phyloP scores from a whole-genome alignment of 306 rosid species.

The Luffa aegyptiaca region DNA sequence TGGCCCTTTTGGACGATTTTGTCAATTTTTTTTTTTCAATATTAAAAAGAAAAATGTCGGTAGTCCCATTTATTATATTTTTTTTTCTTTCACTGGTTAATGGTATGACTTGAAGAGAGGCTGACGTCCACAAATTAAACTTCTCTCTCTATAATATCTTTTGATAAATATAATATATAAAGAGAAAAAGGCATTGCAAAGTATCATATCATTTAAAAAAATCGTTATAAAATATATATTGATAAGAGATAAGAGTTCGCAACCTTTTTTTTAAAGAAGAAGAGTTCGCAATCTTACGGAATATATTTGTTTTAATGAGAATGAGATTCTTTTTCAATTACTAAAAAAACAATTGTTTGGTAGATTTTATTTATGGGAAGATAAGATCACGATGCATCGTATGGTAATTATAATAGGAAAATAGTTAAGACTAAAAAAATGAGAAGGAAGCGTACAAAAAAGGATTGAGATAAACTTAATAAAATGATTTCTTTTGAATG shows the following conservation, averaged over 20 bases:
- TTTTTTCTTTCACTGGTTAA: not conserved
- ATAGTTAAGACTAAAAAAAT: not conserved
- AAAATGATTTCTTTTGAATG: too few relatives aligned
- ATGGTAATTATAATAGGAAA: too few relatives aligned
- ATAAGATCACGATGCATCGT: not conserved
- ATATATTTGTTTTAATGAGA: not conserved
- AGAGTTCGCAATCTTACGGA: too few relatives aligned
- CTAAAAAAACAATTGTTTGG: not conserved
- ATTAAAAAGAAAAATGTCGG: not conserved
- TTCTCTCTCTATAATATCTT: not conserved
- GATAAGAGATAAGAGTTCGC: not conserved
- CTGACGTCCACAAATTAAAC: not conserved
- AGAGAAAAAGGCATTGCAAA: not conserved
- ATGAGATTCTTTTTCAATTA: not conserved
- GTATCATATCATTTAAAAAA: not conserved
- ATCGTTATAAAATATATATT: not conserved
- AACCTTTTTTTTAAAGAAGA: too few relatives aligned
- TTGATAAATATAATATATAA: not conserved
- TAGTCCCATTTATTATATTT: not conserved
- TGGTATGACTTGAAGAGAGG: not conserved
- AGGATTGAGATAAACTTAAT: too few relatives aligned
- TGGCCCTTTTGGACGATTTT: not conserved
- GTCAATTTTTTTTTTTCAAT: not conserved
- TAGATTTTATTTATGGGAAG: not conserved
- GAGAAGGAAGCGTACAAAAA: too few relatives aligned